Evolutionary conservation across 495 filamentous ascomycete genomes (phyloP).

Genomic region (Cryomyces antarcticus): DNA sequence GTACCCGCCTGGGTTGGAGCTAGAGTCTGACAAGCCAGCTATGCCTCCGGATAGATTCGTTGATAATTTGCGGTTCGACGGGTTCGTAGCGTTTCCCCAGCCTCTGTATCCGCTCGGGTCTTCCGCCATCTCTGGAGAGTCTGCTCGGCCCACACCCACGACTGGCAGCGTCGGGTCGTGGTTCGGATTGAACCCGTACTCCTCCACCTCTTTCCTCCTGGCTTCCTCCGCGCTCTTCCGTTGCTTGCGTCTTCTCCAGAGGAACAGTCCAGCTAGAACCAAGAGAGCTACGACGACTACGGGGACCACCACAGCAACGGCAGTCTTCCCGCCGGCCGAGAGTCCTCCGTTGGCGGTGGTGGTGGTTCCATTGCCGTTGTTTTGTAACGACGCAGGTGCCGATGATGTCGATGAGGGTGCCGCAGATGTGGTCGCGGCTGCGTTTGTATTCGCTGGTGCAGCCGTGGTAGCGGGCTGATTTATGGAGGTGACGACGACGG

Average conservation of each 20-base stretch:
- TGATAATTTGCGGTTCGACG: slow-evolving; percentile 62
- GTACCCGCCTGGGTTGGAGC: slow-evolving; percentile 34
- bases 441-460: slow-evolving; percentile 1
- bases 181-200: slow-evolving; percentile 92
- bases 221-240: slow-evolving; percentile 71
- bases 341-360: slow-evolving; percentile 24
- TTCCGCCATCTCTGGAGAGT: slow-evolving; percentile 29
- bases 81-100: slow-evolving; percentile 68
- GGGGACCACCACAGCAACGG: slow-evolving; percentile 83
- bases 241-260: slow-evolving; percentile 74
- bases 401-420: slow-evolving; percentile 2
- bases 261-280: slow-evolving; percentile 50
- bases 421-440: slow-evolving; percentile 2
- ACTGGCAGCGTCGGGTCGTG: slow-evolving; percentile 66
- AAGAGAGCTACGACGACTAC: slow-evolving; percentile 75
- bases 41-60: slow-evolving; percentile 69
- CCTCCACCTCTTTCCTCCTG: slow-evolving; percentile 83
- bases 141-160: slow-evolving; percentile 26
- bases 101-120: slow-evolving; percentile 66
- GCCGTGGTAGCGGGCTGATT: slow-evolving; percentile 3
- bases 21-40: slow-evolving; percentile 49
- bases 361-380: not conserved
- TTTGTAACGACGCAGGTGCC: slow-evolving; percentile 4
- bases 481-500: slow-evolving; percentile 7
- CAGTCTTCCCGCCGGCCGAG: slow-evolving; percentile 46